A percentile compares a stretch with the other conserved stretches of the same genome.
These are phyloP conservation scores for Zanthoxylum bungeanum DNA, from an alignment of 345 rosid species.

Conservation along the genomic window DNA sequence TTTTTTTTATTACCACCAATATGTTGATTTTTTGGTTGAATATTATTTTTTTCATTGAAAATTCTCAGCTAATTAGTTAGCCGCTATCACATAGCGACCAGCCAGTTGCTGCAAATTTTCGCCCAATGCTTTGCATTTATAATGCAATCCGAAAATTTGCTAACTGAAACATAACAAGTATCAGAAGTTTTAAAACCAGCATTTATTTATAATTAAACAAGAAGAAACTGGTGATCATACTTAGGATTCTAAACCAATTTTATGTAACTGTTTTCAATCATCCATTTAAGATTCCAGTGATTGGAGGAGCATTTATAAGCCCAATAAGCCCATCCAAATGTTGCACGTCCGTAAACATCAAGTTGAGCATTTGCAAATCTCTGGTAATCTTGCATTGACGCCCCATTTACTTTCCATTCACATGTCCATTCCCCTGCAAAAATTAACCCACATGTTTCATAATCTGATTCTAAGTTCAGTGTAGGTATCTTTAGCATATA, in stretches of 20 bases:
- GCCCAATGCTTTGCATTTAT: no score
- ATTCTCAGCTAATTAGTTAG: no score
- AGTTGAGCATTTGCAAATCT: constrained; percentile 25
- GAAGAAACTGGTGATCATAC: neutral
- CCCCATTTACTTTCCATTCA: constrained; percentile 15
- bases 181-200: neutral
- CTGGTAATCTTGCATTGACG: constrained; percentile 24
- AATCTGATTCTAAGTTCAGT: neutral
- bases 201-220: no score
- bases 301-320: neutral
- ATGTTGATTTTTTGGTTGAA: no score
- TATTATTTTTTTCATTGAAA: no score
- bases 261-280: neutral
- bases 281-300: constrained; percentile 4
- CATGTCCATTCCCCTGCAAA: constrained; percentile 38
- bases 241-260: neutral
- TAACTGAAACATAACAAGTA: no score
- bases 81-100: no score
- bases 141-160: no score
- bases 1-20: no score
- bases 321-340: constrained; percentile 7
- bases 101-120: no score
- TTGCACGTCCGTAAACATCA: constrained; percentile 20
- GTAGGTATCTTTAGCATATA: neutral
- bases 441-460: neutral